Base-by-base conservation (phyloP, 176 grass and related monocot species). In the Cenchrus purpureus region DNA sequence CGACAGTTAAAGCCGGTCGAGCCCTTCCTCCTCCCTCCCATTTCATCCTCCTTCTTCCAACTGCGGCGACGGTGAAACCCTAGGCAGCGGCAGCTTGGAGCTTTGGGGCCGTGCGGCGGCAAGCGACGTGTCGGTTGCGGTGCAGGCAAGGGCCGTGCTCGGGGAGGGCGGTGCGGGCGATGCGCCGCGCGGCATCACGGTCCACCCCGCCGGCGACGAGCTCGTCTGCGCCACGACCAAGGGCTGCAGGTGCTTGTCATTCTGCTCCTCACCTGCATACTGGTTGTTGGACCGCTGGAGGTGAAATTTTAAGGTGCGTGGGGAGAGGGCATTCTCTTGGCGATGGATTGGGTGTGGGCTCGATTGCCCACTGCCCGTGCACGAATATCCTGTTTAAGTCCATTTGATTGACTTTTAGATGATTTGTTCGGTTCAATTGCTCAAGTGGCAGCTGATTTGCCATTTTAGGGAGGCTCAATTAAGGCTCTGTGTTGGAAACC, bases 161-260 rank as follows among this genome's bases (percentile, higher is more conserved):
- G 83, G 78, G 68, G 88, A 89, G 15, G 88, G 83, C 2, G 84
- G 79, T 1, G 62, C 53, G 19, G 83, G 56, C 17, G 79, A 93
- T 59, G 84, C 76, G 62, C 97, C 93, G 29, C 85, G 87, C 29
- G 86, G 78, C 32, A 91, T 96, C 74, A 84, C 97, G 3, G 97
- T 99, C 81, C 93, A 96, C 83, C 97, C 91, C 7, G 94, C 86
- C 28, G 91, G 91, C 12, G 97, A 99, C 7, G 97, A 99, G 84
- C 82, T 99, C 65, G 71, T 99, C 65, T 99, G 93, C 57, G 87
- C 88, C 51, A 91, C 88, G 29, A 71, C 86, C 42, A 90, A 73
- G 25, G 97, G 97, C 12, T 99, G 91, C 91, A 99, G 87, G 97
- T 99, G 85, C 87, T 91, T 34, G 34, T 78, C 11, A 8, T 55